Evolutionary conservation across 163 green algal species (phyloP).

Genomic region (Chlorella variabilis): DNA sequence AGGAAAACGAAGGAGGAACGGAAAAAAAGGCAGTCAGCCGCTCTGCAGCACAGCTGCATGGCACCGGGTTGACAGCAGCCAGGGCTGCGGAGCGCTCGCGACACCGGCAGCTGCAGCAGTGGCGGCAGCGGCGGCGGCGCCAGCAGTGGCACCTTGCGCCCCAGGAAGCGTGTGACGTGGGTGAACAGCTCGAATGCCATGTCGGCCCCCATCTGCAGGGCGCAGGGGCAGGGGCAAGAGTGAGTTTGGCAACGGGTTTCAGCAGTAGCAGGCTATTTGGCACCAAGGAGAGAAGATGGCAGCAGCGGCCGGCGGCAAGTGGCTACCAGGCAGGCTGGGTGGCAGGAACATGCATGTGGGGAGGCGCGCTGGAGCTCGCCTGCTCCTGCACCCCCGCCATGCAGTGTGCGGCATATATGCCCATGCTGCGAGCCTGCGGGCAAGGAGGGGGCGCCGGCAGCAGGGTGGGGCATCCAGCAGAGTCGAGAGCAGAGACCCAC

Average conservation of each 20-base stretch:
- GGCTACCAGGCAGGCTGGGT: no score
- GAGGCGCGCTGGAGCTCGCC: no score
- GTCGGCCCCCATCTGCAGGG: constrained; percentile 44
- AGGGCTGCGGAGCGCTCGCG: no score
- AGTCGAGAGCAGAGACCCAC: no score
- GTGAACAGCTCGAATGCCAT: constrained; percentile 92
- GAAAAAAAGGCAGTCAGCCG: neutral
- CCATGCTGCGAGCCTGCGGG: constrained; percentile 73
- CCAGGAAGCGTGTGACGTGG: constrained; percentile 85
- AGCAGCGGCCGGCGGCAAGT: no score
- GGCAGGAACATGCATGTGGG: no score
- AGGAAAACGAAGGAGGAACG: no score
- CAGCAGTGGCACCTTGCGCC: constrained; percentile 66
- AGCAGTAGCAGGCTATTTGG: no score
- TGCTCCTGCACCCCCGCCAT: constrained; percentile 70
- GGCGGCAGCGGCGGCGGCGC: no score
- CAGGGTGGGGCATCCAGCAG: neutral
- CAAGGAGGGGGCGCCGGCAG: neutral
- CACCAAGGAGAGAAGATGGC: no score
- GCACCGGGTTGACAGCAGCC: neutral
- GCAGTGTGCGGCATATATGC: constrained; percentile 73
- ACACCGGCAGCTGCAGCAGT: neutral
- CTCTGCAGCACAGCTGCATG: neutral
- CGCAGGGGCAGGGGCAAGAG: no score
- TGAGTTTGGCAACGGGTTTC: neutral